phyloP scores from a whole-genome alignment of 106 monocot species.

The Platanthera zijinensis region DNA sequence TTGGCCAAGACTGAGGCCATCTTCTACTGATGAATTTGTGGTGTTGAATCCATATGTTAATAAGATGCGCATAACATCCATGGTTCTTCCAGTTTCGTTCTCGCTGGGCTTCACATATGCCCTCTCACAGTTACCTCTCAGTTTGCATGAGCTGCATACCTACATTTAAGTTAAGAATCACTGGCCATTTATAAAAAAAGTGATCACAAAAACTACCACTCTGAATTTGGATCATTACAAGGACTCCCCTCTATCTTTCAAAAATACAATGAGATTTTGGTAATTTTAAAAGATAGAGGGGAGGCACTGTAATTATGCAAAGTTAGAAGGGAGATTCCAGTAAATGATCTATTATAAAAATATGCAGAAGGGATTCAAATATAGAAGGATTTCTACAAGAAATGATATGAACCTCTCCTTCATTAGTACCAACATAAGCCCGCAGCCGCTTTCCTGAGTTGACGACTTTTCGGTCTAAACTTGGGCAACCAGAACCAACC shows the following conservation, averaged over 20 bases:
- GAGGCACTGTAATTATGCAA: not conserved
- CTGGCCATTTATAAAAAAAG: not conserved
- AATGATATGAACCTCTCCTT: constrained; percentile 56
- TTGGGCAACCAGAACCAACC: constrained; percentile 74
- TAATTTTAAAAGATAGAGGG: too few relatives aligned
- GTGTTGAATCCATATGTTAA: constrained; percentile 65
- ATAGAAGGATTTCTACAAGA: not conserved
- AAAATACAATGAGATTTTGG: too few relatives aligned
- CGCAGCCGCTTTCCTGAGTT: constrained; percentile 90
- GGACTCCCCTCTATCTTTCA: too few relatives aligned
- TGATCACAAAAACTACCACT: too few relatives aligned
- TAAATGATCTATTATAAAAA: too few relatives aligned
- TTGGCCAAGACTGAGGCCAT: constrained; percentile 23
- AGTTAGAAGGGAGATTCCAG: not conserved
- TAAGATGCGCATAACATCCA: constrained; percentile 79
- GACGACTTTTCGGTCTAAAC: constrained; percentile 79
- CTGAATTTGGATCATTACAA: too few relatives aligned
- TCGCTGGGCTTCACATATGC: constrained; percentile 56
- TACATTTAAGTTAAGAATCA: constrained; percentile 5
- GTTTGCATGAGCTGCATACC: constrained; percentile 73
- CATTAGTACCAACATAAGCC: constrained; percentile 75
- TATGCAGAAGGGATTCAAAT: not conserved
- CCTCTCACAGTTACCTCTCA: constrained; percentile 71
- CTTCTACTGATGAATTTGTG: constrained; percentile 30
- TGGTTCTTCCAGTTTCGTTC: constrained; percentile 68